phyloP scores from a whole-genome alignment of 371 early-diverging fungal genomes.

The Umbelopsis sp. region DNA sequence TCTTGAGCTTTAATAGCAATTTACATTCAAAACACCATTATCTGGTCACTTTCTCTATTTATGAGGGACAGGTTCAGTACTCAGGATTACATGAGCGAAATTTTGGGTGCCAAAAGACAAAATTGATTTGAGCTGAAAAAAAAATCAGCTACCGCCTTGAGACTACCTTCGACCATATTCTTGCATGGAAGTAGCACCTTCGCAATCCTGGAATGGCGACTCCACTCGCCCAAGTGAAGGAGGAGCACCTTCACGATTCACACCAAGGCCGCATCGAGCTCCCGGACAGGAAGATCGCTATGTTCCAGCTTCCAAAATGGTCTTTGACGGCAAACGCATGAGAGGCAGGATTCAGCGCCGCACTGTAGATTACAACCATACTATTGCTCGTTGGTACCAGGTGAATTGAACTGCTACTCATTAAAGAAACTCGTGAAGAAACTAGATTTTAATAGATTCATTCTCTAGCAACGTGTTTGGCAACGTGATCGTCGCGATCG shows the following conservation, averaged over 20 bases:
- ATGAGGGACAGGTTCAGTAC: no score
- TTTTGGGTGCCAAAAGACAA: not conserved
- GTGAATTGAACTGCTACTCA: conserved; percentile 39
- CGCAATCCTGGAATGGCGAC: conserved; percentile 12
- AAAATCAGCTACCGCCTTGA: not conserved
- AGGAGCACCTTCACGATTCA: conserved; percentile 13
- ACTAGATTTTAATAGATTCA: conserved; percentile 5
- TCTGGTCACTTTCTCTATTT: no score
- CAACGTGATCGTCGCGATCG: conserved; percentile 67
- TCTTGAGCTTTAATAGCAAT: no score
- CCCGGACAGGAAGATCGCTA: conserved; percentile 25
- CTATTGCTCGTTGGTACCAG: conserved; percentile 83
- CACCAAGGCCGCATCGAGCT: not conserved
- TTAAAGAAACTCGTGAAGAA: not conserved
- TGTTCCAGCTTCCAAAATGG: conserved; percentile 55
- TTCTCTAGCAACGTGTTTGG: conserved; percentile 59
- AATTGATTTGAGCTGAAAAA: not conserved
- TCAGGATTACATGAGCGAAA: not conserved
- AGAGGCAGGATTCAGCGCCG: conserved; percentile 93
- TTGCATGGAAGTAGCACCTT: conserved; percentile 11
- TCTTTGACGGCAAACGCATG: conserved; percentile 92
- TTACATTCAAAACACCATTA: no score
- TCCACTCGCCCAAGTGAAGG: conserved; percentile 11
- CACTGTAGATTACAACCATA: conserved; percentile 94
- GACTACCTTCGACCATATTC: not conserved